Evolutionary conservation across 1,284 basidiomycete species (phyloP), one percentile per base, ranked within the genome.

Genomic region (Puccinia polysora): DNA sequence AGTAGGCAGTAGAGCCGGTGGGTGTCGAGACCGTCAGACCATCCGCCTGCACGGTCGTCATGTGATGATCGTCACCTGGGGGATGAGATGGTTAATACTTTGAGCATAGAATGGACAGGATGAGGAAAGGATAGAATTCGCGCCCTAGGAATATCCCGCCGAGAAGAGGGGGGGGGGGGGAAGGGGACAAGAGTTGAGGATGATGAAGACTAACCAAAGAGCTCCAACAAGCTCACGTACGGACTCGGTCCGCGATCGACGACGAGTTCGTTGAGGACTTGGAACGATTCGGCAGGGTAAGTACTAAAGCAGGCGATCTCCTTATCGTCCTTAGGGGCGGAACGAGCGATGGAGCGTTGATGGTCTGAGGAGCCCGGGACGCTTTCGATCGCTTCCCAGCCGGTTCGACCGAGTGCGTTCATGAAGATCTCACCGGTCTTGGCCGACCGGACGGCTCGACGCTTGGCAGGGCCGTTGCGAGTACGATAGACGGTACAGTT

Each of bases 11-110:
- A 0, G 95, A 97, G 8, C 95, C 95, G 0, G 95, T 98, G 1
- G 95, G 95, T 0, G 95, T 99, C 1, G 96, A 90, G 15, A 98
- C 89, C 36, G 90, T 94, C 30, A 99, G 82, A 2, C 96, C 96
- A 78, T 99, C 96, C 0, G 95, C 96, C 81, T 98, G 96, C 0
- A 97, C 96, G 0, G 96, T 99, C 0, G 96, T 99, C 85, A 99
- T 88, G 82, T 98, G 96, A 80, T 97, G 91, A 77, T 99, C 95
- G 78, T 99, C 96, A 74, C 92, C 93, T 96, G 74, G 6, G n/a
- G 15, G 50, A 20, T 40, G 10, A 45, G 40, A 71, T 8, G 43
- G 7, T n/a, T n/a, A n/a, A n/a, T n/a, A n/a, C n/a, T n/a, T n/a
- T n/a, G n/a, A n/a, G n/a, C n/a, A n/a, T n/a, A n/a, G n/a, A n/a